Evolutionary conservation across 768 basidiomycete genomes (phyloP), one percentile per base, ranked within the genome.

Genomic region (Candolleomyces eurysporus): DNA sequence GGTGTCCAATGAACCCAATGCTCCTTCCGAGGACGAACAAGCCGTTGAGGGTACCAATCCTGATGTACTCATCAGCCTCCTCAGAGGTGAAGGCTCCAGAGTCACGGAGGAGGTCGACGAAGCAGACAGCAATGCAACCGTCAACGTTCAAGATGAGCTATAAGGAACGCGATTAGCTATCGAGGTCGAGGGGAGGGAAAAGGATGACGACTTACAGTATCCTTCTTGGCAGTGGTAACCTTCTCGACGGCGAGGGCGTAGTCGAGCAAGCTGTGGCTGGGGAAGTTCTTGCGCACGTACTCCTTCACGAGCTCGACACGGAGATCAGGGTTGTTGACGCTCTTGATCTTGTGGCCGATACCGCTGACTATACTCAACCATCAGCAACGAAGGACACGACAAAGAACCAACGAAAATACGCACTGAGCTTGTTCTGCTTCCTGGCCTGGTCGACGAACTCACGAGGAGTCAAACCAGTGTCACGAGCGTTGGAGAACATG

Each of bases 301-400:
- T 96, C 94, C 84, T 98, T 97, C 58, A 94, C 92, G 62, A 94
- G 88, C 78, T 93, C 90, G 63, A 94, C 92, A 72, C 92, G 91
- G 50, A 93, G 82, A 82, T 95, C 93, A 52, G 93, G 94, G 85
- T 96, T 96, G 78, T 93, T 95, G 65, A 94, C 92, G 66, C 90
- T 94, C 88, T 99, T 99, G 84, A 99, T 97, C 86, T 98, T 98
- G 88, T 99, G 96, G 50, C 96, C 96, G 66, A 99, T 99, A 82
- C 96, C 96, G 66, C 89, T 91, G 82, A 98, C 91, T 91, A 65
- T 40, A 57, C 52, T 43, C 30, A 9, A 48, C 1, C 32, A 65
- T 49, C 4, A 49, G 60, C 32, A 62, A 50, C 46, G 17, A 60
- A 48, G 7, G 32, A 61, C 58, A 63, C 39, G 30, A 16, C 9